A percentile compares a stretch with the other conserved stretches of the same genome.
Evolutionary conservation across 805 yeast genomes (phyloP).

Genomic region (Myxozyma neglecta): DNA sequence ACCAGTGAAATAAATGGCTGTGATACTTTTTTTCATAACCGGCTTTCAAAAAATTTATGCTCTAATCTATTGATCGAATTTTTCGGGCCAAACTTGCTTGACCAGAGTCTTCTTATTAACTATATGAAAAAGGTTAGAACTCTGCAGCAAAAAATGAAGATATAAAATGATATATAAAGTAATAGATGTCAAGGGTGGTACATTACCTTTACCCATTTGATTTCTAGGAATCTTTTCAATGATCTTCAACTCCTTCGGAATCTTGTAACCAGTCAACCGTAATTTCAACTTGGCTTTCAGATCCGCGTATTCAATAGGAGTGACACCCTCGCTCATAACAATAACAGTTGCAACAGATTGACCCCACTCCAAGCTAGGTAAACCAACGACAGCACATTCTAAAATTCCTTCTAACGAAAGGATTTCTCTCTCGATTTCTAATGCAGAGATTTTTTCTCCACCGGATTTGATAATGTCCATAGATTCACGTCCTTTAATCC

Average conservation of each 20-base stretch:
- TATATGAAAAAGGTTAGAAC: not conserved
- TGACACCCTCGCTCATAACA: conserved; percentile 29
- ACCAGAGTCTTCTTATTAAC: conserved; percentile 40
- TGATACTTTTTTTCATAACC: too few species aligned
- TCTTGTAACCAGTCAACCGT: conserved; percentile 38
- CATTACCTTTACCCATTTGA: conserved; percentile 40
- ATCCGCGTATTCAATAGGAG: conserved; percentile 21
- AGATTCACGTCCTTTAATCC: conserved; percentile 45
- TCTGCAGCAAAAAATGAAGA: not conserved
- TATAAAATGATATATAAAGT: too few species aligned
- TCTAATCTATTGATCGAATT: conserved; percentile 6
- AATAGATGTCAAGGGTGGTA: not conserved
- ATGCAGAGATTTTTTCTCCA: conserved; percentile 41
- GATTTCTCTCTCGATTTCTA: conserved; percentile 41
- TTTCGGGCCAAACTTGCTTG: conserved; percentile 33
- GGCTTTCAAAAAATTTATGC: too few species aligned
- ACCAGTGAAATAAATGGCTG: too few species aligned
- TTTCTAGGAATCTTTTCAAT: conserved; percentile 40
- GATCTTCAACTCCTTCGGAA: conserved; percentile 37
- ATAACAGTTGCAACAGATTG: conserved; percentile 39
- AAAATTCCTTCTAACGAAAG: conserved; percentile 36
- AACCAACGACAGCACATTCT: conserved; percentile 41
- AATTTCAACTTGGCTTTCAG: conserved; percentile 35
- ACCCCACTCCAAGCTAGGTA: conserved; percentile 40
- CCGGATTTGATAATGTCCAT: conserved; percentile 44